Percentiles rank a stretch among this genome's conserved stretches.
Evolutionary conservation across 495 filamentous ascomycete species (phyloP).

Genomic region (Penicillium lagena): DNA sequence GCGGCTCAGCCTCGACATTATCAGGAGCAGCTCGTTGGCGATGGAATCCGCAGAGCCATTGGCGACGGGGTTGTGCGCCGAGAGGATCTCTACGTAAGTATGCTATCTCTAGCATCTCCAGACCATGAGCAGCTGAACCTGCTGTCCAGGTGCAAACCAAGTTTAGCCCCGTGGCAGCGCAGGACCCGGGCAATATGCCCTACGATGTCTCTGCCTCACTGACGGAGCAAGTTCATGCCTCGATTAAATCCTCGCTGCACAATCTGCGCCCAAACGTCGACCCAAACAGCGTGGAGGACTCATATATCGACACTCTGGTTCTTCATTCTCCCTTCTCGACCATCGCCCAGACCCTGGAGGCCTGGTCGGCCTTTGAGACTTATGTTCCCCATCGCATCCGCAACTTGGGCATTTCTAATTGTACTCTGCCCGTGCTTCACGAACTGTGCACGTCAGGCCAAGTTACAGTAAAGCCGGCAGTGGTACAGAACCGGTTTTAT

Average conservation of each 20-base stretch:
- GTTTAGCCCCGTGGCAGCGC: slow-evolving; percentile 57
- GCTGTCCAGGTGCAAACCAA: slow-evolving; percentile 69
- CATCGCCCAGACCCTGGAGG: slow-evolving; percentile 51
- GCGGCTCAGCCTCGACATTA: slow-evolving; percentile 78
- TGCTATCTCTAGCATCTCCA: neutral
- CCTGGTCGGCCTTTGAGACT: slow-evolving; percentile 55
- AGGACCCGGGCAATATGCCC: slow-evolving; percentile 54
- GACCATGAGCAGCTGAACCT: neutral
- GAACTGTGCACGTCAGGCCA: slow-evolving; percentile 37
- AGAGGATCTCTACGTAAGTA: slow-evolving; percentile 54
- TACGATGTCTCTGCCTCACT: slow-evolving; percentile 48
- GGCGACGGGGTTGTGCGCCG: slow-evolving; percentile 50
- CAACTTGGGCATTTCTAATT: slow-evolving; percentile 70
- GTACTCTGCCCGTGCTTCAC: slow-evolving; percentile 45
- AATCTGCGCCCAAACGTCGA: slow-evolving; percentile 44
- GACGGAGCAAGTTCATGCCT: slow-evolving; percentile 56
- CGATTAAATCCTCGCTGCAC: slow-evolving; percentile 60
- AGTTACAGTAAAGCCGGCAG: slow-evolving; percentile 46
- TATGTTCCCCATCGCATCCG: slow-evolving; percentile 60
- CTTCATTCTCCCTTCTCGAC: slow-evolving; percentile 63
- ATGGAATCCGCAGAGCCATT: slow-evolving; percentile 55
- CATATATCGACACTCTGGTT: slow-evolving; percentile 68
- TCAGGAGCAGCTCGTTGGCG: slow-evolving; percentile 63
- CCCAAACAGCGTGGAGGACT: slow-evolving; percentile 23
- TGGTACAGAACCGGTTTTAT: slow-evolving; percentile 76